These are phyloP conservation scores for Akanthomyces uredinophilus DNA, from an alignment of 2,329 filamentous ascomycete genomes.

Conservation along the genomic window DNA sequence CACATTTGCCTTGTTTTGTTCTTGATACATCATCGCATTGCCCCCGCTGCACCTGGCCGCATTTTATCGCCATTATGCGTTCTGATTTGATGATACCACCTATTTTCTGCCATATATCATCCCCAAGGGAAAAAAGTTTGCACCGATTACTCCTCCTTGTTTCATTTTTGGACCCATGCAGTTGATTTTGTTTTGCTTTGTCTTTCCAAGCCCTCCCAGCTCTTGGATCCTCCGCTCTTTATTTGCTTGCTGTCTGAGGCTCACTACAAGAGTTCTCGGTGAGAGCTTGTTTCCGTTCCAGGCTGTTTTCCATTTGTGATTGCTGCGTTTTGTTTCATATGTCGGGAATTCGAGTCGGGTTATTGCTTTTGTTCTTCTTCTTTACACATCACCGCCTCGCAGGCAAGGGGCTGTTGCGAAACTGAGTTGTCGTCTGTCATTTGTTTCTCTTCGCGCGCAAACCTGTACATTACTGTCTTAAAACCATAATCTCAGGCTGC, in stretches of 20 bases:
- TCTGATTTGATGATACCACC: conserved; percentile 17
- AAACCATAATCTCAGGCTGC: conserved; percentile 38
- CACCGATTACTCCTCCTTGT: conserved; percentile 1
- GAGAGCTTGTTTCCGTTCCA: conserved; percentile 1
- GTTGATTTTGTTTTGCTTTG: conserved; percentile 21
- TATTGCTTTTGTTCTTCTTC: not conserved
- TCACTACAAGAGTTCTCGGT: not conserved
- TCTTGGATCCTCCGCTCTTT: not conserved
- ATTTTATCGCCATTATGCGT: conserved; percentile 13
- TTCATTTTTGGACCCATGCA: conserved; percentile 7
- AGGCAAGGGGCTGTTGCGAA: conserved; percentile 10
- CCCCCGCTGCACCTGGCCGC: conserved; percentile 6
- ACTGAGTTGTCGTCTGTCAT: conserved; percentile 2
- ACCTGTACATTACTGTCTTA: conserved; percentile 52
- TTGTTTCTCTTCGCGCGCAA: conserved; percentile 24
- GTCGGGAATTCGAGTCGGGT: conserved; percentile 8
- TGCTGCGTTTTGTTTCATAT: conserved; percentile 2
- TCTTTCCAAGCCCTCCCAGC: not conserved
- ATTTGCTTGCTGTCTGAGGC: conserved; percentile 3
- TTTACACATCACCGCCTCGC: conserved; percentile 8
- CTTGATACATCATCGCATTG: conserved; percentile 14
- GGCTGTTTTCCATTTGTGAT: conserved; percentile 3
- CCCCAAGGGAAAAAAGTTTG: conserved; percentile 13
- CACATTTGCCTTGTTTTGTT: conserved; percentile 23
- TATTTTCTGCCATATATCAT: conserved; percentile 20